Evolutionary conservation across 1,139 yeast genomes (phyloP).

Genomic region (Komagataea norvegica): DNA sequence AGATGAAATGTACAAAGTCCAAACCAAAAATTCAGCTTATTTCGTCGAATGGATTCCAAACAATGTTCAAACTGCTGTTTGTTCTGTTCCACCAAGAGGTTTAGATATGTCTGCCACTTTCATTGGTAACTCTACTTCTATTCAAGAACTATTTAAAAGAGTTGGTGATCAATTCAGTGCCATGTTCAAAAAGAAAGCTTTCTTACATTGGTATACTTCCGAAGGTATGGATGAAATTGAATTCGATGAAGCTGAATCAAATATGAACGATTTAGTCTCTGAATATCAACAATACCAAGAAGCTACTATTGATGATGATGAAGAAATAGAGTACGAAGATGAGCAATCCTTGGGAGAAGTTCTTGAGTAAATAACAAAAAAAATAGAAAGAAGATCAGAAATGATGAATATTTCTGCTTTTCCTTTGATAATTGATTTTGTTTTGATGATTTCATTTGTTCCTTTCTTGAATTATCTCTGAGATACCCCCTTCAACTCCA

Average conservation of each 20-base stretch:
- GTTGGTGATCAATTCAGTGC: constrained; percentile 94
- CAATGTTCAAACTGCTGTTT: constrained; percentile 97
- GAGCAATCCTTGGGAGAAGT: constrained; percentile 28
- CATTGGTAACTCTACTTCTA: constrained; percentile 97
- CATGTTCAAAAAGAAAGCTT: constrained; percentile 98
- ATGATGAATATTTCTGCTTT: not conserved
- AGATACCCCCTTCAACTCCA: constrained; percentile 2
- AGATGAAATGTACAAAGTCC: constrained; percentile 88
- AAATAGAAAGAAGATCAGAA: constrained; percentile 1
- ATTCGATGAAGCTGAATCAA: constrained; percentile 87
- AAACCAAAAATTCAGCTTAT: constrained; percentile 91
- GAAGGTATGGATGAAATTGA: constrained; percentile 96
- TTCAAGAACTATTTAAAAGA: constrained; percentile 97
- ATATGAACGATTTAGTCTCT: constrained; percentile 94
- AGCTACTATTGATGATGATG: constrained; percentile 83
- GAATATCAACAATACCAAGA: constrained; percentile 97
- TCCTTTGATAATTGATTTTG: not conserved
- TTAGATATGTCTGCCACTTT: constrained; percentile 90
- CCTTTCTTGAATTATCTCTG: not conserved
- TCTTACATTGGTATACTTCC: constrained; percentile 98
- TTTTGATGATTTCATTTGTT: not conserved
- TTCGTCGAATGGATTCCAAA: constrained; percentile 99
- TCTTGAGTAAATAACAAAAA: constrained; percentile 19
- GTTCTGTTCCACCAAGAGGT: constrained; percentile 86
- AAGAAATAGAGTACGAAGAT: constrained; percentile 49